Conservation (phyloP, 2,329 filamentous ascomycete genomes). For the Penicillium digitatum region DNA sequence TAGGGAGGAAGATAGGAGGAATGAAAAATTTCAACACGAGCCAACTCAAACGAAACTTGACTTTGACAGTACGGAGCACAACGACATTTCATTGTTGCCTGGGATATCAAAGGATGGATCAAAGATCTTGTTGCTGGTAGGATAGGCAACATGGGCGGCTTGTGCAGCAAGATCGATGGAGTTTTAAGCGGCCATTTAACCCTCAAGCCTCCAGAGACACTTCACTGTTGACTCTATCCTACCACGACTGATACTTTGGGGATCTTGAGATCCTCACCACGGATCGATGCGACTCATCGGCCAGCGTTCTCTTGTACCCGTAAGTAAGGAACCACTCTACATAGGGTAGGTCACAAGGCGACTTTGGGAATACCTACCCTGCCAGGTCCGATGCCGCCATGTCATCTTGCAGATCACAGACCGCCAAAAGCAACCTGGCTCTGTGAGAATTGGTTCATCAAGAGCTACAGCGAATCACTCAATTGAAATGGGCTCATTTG, state of each 20-base stretch:
- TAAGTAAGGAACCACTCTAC: background rate
- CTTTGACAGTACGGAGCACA: background rate
- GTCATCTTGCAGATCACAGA: background rate
- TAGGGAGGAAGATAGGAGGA: no score
- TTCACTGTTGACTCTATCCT: background rate
- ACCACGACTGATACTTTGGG: background rate
- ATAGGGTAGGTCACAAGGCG: background rate
- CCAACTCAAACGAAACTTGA: background rate
- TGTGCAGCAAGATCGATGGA: background rate
- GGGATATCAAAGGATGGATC: background rate
- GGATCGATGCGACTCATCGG: background rate
- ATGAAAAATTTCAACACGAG: background rate
- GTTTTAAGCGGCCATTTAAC: background rate
- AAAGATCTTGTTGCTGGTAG: background rate
- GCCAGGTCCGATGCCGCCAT: background rate
- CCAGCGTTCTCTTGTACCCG: fast-evolving
- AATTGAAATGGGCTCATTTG: background rate
- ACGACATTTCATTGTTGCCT: background rate
- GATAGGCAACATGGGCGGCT: background rate
- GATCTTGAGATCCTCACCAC: background rate
- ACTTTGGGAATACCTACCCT: background rate
- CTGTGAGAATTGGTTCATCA: background rate
- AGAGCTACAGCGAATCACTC: background rate
- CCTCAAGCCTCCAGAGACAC: background rate
- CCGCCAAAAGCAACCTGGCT: background rate